These are phyloP conservation scores for Agaricus subrufescens DNA, from an alignment of 768 basidiomycete species.

Conservation along the genomic window DNA sequence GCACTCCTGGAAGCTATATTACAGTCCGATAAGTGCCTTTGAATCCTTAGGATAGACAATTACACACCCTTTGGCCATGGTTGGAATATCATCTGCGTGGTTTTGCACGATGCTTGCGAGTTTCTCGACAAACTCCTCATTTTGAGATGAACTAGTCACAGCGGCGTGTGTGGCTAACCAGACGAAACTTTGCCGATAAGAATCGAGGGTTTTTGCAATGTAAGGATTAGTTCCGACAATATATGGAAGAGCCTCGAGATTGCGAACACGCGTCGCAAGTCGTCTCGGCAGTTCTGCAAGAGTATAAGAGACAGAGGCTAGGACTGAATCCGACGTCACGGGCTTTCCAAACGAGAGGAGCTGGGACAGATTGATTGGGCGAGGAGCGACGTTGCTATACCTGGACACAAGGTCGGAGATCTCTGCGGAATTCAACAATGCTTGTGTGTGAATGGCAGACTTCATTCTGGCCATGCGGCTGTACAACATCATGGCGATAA, in stretches of 20 bases:
- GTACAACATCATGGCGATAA: background rate
- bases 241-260: conserved; percentile 74
- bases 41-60: background rate
- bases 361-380: conserved; percentile 66
- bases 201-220: conserved; percentile 63
- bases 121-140: conserved; percentile 59
- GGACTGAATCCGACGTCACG: conserved; percentile 61
- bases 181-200: conserved; percentile 67
- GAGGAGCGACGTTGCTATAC: conserved; percentile 59
- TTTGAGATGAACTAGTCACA: conserved; percentile 65
- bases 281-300: conserved; percentile 75
- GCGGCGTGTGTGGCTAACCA: conserved; percentile 64
- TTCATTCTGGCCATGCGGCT: background rate
- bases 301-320: conserved; percentile 71
- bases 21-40: background rate
- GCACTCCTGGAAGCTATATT: conserved; percentile 76
- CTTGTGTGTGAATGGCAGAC: background rate
- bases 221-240: conserved; percentile 90
- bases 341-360: conserved; percentile 76
- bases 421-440: conserved; percentile 45
- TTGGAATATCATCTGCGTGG: conserved; percentile 86
- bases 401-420: conserved; percentile 56
- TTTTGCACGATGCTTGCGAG: conserved; percentile 68
- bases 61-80: conserved; percentile 80
- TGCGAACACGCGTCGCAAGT: conserved; percentile 68